Percentiles rank a stretch among this genome's conserved stretches.
These are phyloP conservation scores for Oryza rufipogon DNA, from an alignment of 176 grass and related monocot genomes.

Conservation along the genomic window DNA sequence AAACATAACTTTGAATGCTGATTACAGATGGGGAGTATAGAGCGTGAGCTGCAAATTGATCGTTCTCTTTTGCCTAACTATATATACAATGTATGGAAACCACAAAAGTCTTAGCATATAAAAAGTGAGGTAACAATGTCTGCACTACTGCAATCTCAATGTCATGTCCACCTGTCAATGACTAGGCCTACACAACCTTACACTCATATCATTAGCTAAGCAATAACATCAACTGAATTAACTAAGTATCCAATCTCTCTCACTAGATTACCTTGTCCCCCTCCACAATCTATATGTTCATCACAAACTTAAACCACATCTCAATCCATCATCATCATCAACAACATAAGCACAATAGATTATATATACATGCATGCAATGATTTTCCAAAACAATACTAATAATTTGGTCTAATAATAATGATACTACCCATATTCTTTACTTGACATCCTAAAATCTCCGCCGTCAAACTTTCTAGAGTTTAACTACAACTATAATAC, in stretches of 20 bases:
- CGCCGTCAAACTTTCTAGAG: too few relatives aligned
- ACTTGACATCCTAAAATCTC: too few relatives aligned
- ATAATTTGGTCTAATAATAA: too few relatives aligned
- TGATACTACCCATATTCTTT: too few relatives aligned
- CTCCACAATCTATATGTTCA: constrained; percentile 9
- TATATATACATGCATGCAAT: neutral
- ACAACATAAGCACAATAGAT: constrained; percentile 7
- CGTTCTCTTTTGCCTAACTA: neutral
- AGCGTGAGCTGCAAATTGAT: neutral
- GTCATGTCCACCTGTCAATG: constrained; percentile 17
- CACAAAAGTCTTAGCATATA: neutral
- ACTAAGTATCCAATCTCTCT: constrained; percentile 31
- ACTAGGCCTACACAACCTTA: constrained; percentile 31
- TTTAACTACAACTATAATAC: too few relatives aligned
- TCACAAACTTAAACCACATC: neutral
- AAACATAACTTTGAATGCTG: too few relatives aligned
- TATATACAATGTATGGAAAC: neutral
- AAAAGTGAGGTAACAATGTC: neutral
- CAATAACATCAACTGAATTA: constrained; percentile 27
- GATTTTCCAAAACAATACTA: neutral
- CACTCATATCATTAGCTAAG: constrained; percentile 3
- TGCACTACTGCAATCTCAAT: neutral
- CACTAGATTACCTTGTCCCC: constrained; percentile 35
- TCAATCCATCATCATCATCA: neutral
- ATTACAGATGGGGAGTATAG: neutral